A percentile compares a stretch with the other conserved stretches of the same genome.
These are phyloP conservation scores for Sugiyamaella valdiviana DNA, from an alignment of 805 yeast species.

Conservation along the genomic window DNA sequence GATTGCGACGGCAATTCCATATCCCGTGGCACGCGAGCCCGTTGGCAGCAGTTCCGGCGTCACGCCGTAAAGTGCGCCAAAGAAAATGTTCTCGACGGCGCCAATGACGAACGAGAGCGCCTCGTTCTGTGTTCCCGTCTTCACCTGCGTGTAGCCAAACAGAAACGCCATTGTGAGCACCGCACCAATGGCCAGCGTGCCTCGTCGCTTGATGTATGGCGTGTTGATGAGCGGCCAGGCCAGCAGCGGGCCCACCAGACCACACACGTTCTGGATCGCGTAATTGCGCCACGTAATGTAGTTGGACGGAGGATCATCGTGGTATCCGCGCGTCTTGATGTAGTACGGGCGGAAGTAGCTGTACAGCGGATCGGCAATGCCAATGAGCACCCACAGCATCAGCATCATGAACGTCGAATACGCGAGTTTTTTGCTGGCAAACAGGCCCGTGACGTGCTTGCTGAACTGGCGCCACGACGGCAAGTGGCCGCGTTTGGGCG, in stretches of 20 bases:
- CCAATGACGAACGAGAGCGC: conserved; percentile 35
- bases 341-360: conserved; percentile 49
- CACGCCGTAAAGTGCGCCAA: conserved; percentile 43
- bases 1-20: conserved; percentile 41
- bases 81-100: conserved; percentile 22
- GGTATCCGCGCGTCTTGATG: conserved; percentile 44
- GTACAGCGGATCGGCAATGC: conserved; percentile 51
- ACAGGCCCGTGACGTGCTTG: conserved; percentile 32
- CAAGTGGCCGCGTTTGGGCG: conserved; percentile 17
- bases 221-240: conserved; percentile 30
- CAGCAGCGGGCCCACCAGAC: conserved; percentile 47
- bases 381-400: conserved; percentile 50
- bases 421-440: conserved; percentile 39
- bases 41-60: conserved; percentile 43
- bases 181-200: conserved; percentile 48
- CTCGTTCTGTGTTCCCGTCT: conserved; percentile 48
- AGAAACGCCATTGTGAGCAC: conserved; percentile 49
- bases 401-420: conserved; percentile 40
- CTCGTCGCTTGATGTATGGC: conserved; percentile 45
- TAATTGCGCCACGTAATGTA: conserved; percentile 23
- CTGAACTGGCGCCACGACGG: conserved; percentile 2
- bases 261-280: conserved; percentile 40
- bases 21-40: conserved; percentile 37
- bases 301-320: conserved; percentile 23
- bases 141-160: conserved; percentile 57